Evolutionary conservation across 164 flowering plant species (phyloP).

Genomic region (Vitis cinerea): DNA sequence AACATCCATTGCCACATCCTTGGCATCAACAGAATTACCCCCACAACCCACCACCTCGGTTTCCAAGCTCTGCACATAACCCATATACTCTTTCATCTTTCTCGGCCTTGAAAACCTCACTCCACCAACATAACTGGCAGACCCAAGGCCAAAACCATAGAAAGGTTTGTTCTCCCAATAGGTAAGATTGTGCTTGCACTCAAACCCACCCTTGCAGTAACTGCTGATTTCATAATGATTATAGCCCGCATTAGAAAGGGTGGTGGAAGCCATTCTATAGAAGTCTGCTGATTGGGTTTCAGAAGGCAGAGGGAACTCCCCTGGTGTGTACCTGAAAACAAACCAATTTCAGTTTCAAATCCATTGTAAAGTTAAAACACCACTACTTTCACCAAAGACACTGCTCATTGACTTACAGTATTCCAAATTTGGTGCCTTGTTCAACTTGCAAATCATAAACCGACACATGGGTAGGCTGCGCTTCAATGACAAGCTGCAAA

Average conservation of each 20-base stretch:
- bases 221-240: conserved; percentile 91
- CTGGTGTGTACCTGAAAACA: conserved; percentile 75
- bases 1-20: conserved; percentile 69
- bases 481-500: conserved; percentile 49
- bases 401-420: conserved; percentile 50
- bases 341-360: conserved; percentile 11
- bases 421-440: conserved; percentile 85
- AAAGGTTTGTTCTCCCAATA: conserved; percentile 84
- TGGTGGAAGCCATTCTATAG: conserved; percentile 68
- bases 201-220: conserved; percentile 64
- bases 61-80: conserved; percentile 64
- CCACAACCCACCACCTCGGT: conserved; percentile 28
- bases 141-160: conserved; percentile 87
- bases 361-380: background rate
- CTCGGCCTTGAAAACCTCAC: conserved; percentile 82
- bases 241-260: conserved; percentile 62
- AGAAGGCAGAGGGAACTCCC: conserved; percentile 87
- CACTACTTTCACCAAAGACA: background rate
- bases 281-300: conserved; percentile 77
- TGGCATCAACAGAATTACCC: conserved; percentile 26
- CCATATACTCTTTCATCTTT: conserved; percentile 61
- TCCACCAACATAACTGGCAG: conserved; percentile 72
- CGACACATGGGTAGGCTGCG: conserved; percentile 77
- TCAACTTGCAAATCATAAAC: conserved; percentile 95
- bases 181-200: conserved; percentile 78